Evolutionary conservation across 140 eudicot species (phyloP).

Genomic region (Senecio squalidus): DNA sequence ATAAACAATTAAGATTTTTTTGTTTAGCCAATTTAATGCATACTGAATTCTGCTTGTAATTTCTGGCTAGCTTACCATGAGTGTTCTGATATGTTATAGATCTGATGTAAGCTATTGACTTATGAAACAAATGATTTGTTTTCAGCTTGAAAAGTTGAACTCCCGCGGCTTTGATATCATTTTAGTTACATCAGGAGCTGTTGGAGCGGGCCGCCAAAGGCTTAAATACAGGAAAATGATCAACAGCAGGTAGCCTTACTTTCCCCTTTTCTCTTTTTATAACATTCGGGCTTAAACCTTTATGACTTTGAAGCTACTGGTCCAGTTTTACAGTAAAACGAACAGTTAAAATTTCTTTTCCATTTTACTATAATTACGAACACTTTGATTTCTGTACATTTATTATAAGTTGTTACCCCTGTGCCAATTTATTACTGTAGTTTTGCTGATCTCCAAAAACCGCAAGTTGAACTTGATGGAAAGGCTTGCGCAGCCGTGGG

Average conservation of each 20-base stretch:
- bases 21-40: not conserved
- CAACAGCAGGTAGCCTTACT: conserved; percentile 70
- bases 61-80: no score
- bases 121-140: no score
- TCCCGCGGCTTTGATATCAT: conserved; percentile 73
- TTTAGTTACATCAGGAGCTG: conserved; percentile 94
- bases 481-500: conserved; percentile 99
- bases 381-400: not conserved
- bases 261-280: not conserved
- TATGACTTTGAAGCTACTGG: no score
- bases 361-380: not conserved
- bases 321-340: no score
- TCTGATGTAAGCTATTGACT: no score
- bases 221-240: conserved; percentile 72
- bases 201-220: conserved; percentile 97
- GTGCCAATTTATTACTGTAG: conserved; percentile 33
- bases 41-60: not conserved
- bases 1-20: no score
- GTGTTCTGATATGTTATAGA: no score
- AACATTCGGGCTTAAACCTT: not conserved
- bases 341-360: no score
- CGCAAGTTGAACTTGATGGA: conserved; percentile 93
- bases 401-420: not conserved
- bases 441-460: conserved; percentile 93
- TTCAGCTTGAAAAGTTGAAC: conserved; percentile 76